Conservation (phyloP, 2,329 filamentous ascomycete species). For the Stachybotrys chartarum region DNA sequence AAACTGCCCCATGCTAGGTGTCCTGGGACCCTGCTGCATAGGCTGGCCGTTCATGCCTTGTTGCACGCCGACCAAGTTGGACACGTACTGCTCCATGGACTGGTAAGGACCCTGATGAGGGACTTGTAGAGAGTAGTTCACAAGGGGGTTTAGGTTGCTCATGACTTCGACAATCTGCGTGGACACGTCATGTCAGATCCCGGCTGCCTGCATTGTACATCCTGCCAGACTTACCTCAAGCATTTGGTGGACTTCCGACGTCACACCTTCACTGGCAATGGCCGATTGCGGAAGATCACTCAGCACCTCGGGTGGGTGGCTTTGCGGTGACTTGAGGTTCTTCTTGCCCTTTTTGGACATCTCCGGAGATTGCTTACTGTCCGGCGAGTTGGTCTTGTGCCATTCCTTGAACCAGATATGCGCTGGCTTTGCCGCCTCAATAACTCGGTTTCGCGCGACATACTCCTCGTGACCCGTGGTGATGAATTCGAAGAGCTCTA, state of each 20-base stretch:
- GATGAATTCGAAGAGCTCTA: constrained; percentile 79
- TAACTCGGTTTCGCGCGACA: constrained; percentile 60
- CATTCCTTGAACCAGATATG: constrained; percentile 62
- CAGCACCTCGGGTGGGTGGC: constrained; percentile 48
- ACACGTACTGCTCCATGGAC: constrained; percentile 55
- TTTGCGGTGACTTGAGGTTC: constrained; percentile 51
- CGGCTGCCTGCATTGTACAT: not conserved
- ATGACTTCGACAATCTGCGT: constrained; percentile 56
- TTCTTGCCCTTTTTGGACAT: constrained; percentile 63
- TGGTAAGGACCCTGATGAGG: constrained; percentile 47
- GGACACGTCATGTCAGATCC: not conserved
- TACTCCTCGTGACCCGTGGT: constrained; percentile 76
- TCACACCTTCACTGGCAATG: constrained; percentile 54
- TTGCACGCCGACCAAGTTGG: constrained; percentile 33
- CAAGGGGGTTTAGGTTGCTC: constrained; percentile 59
- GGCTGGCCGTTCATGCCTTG: constrained; percentile 40
- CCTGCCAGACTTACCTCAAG: constrained; percentile 46
- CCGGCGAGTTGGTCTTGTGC: constrained; percentile 49
- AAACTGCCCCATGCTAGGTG: constrained; percentile 50
- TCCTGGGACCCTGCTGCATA: constrained; percentile 42
- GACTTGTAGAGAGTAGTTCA: constrained; percentile 49
- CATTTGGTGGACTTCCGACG: constrained; percentile 55
- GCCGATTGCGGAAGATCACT: constrained; percentile 52
- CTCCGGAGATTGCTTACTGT: constrained; percentile 54
- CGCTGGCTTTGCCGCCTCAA: constrained; percentile 53